Percentiles rank a stretch among this genome's conserved stretches.
Evolutionary conservation across 345 rosid species (phyloP).

Genomic region (Pugionium dolabratum): DNA sequence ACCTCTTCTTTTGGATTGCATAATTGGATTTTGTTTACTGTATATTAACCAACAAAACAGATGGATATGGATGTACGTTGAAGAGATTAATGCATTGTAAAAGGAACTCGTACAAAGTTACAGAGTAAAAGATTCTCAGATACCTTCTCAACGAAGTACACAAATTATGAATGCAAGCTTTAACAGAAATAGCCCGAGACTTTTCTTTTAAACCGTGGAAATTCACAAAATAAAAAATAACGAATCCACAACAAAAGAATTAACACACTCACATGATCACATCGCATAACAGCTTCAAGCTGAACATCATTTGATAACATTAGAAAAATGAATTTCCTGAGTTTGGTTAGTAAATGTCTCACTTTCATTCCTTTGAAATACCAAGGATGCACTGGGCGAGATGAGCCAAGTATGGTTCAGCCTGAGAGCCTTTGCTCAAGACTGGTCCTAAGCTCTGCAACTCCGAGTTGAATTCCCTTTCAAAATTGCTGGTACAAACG

Average conservation of each 20-base stretch:
- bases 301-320: too few relatives aligned
- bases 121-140: background rate
- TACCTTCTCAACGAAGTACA: background rate
- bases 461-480: constrained; percentile 78
- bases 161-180: background rate
- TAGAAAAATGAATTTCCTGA: too few relatives aligned
- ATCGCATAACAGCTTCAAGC: background rate
- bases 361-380: too few relatives aligned
- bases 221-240: too few relatives aligned
- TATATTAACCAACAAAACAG: constrained; percentile 23
- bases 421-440: constrained; percentile 77
- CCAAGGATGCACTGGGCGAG: too few relatives aligned
- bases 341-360: too few relatives aligned
- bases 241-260: too few relatives aligned
- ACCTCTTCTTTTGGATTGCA: constrained; percentile 19
- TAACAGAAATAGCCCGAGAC: too few relatives aligned
- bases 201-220: too few relatives aligned
- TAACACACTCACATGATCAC: background rate
- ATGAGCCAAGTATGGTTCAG: constrained; percentile 43
- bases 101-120: background rate
- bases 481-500: constrained; percentile 40
- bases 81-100: constrained; percentile 11
- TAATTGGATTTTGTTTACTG: constrained; percentile 33
- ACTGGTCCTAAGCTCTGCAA: constrained; percentile 82
- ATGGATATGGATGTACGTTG: constrained; percentile 13